Base-by-base conservation (phyloP, 306 rosid genomes). In the Quercus engelmannii region DNA sequence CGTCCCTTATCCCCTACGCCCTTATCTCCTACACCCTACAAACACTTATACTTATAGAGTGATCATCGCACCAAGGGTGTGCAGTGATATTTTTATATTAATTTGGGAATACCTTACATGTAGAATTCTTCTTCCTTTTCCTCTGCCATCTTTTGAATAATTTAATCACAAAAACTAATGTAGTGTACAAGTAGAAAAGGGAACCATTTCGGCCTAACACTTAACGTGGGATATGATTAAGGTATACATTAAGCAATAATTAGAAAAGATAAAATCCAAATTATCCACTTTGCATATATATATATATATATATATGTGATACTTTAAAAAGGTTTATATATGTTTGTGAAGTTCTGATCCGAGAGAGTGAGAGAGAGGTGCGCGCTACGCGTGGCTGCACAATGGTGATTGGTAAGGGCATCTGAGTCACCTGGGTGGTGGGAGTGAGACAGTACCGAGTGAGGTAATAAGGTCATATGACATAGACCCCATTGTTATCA, bases 341-440 rank as follows among this genome's bases (percentile, higher is more conserved):
- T 8, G 12, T 7, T 41, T 41, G 46, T 41, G 46, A 41, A 41
- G 17, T 5, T 21, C 30, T 0, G 3, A 11, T 77, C 67, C 12
- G 23, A 5, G 28, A 57, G 14, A 56, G 63, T n/a, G 61, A 38
- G 43, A 41, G 43, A 6, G 46, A 28, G 71, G 72, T 85, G 89
- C 67, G 21, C 11, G 21, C 11, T 69, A 74, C 78, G 69, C 75
- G 74, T 83, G 75, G 74, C 65, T 3, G 25, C 69, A 65, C 30
- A 15, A 19, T 41, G 69, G 51, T 35, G 38, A 26, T 14, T 31
- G 69, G 51, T 26, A 17, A 41, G 58, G 86, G 76, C 61, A 79
- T 84, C 85, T 57, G 79, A 79, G 82, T 84, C 84, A 82, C 21
- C 56, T 77, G 38, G 26, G 51, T 73, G 73, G 55, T 49, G 43